Base-by-base conservation (phyloP, 345 rosid genomes). In the Rhizophora apiculata region DNA sequence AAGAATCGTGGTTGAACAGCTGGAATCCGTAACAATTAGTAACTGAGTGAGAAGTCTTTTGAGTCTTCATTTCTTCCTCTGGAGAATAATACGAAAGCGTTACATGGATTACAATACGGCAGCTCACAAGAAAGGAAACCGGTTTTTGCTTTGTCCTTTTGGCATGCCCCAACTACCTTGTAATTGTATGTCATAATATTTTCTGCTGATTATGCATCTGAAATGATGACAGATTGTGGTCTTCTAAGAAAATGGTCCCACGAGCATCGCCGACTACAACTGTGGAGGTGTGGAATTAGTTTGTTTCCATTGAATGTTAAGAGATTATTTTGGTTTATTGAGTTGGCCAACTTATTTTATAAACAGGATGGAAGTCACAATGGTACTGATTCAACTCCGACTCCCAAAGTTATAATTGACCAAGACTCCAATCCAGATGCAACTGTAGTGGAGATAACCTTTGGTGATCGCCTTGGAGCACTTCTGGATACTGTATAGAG, bases 401-500 rank as follows among this genome's bases (percentile, higher is more conserved):
- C 87, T 64, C 99, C 99, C 15, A 93, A 84, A 65, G 99, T 95
- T 69, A 88, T 95, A 78, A 86, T 95, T 57, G 97, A 95, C 78
- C 95, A 83, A 74, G 99, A 95, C 79, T 88, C 97, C 32, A 96
- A 95, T 65, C 91, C 96, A 0, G 86, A 95, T 72, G 97, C 96
- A 53, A 91, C 99, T 36, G 56, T 95, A 2, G 83, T 95, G 30
- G 93, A 95, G 85, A 76, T 95, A 6, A 95, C 96, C 22, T 95
- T 95, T 26, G 99, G 99, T 5, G 90, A 95, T 80, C 99, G 99
- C 80, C 99, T 95, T 63, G 99, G 99, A 53, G 97, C 97, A 75
- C 86, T 95, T 48, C 77, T 95, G 65, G 99, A 95, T 81, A 95
- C 99, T 0, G 99, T 95, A 86, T 54, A 72, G 43, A 31, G 24